Base-by-base conservation (phyloP, 1,139 yeast genomes). In the Candida pseudoviswanathii region DNA sequence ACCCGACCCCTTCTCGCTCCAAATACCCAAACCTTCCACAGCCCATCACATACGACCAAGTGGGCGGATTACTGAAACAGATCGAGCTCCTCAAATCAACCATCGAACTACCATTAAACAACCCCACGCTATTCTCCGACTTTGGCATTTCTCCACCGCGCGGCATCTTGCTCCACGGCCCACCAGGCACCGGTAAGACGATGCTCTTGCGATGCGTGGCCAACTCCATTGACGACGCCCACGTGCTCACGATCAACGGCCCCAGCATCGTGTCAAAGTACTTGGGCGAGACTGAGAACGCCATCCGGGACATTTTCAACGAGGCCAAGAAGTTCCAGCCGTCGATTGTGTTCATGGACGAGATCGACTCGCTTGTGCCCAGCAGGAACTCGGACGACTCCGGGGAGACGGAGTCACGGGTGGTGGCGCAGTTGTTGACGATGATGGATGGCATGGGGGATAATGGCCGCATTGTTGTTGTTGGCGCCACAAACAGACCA, bases 161-260 rank as follows among this genome's bases (percentile, higher is more conserved):
- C 50, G 99, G 99, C 3, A 78, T 95, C 11, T 70, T 94, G 32
- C 71, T 94, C 4, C 96, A 92, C 68, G 99, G 99, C 0, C 96
- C 98, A 1, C 96, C 98, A 2, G 99, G 99, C 1, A 92, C 98
- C 0, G 99, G 99, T 48, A 94, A 94, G 65, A 89, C 98, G 0
- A 83, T 92, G 90, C 75, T 94, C 11, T 72, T 95, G 42, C 77
- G 89, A 49, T 88, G 96, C 33, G 85, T 94, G 9, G 96, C 97
- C 0, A 87, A 85, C 47, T 70, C 77, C 8, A 46, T 51, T 21
- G 66, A 74, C 4, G 76, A 82, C 54, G 96, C 96, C 0, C 98
- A 92, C 66, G 84, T 92, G 0, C 75, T 92, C 44, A 84, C 89
- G 1, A 86, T 94, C 27, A 88, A 89, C 62, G 97, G 98, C 0